Base-by-base conservation (phyloP, 306 rosid species). In the Prunus mongolica region DNA sequence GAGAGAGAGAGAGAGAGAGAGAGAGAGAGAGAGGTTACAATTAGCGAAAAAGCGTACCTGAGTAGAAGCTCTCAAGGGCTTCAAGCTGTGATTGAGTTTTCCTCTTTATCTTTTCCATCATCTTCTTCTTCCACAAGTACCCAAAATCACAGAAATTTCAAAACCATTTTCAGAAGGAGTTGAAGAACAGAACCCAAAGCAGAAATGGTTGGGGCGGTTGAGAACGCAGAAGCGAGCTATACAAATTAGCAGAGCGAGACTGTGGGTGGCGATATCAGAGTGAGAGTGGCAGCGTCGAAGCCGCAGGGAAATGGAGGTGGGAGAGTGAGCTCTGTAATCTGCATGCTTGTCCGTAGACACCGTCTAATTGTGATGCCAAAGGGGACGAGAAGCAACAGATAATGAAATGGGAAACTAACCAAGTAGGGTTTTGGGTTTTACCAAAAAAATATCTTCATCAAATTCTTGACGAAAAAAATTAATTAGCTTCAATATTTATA, bases 31-130 rank as follows among this genome's bases (percentile, higher is more conserved):
- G 67, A 56, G 44, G 9, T 41, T 52, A 24, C 11, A 45, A 50
- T 30, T 12, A 2, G 8, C 25, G 27, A 56, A 7, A 20, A 28
- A 55, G 47, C 71, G 44, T 83, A 80, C 90, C 90, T 56, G 65
- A 76, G 80, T 81, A 86, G 41, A 86, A 74, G 51, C 56, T 74
- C 57, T 86, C 82, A 57, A 83, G 90, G 55, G 81, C 82, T 82
- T 80, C 75, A 54, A 84, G 72, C 27, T 80, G 88, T 3, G 69
- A 56, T 30, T 74, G 78, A 1, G 83, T 82, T 45, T 79, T 87
- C 72, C 82, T 80, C 71, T 75, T 80, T 14, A 74, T 13, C 79
- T 77, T 34, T 76, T 84, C 79, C 79, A 70, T 84, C n/a, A 32
- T 55, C 55, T 30, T 38, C 69, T 51, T 47, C 67, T 34, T 28